Base-by-base conservation (phyloP, 192 early-diverging fungal genomes). In the Rhizoclosmatium globosum region DNA sequence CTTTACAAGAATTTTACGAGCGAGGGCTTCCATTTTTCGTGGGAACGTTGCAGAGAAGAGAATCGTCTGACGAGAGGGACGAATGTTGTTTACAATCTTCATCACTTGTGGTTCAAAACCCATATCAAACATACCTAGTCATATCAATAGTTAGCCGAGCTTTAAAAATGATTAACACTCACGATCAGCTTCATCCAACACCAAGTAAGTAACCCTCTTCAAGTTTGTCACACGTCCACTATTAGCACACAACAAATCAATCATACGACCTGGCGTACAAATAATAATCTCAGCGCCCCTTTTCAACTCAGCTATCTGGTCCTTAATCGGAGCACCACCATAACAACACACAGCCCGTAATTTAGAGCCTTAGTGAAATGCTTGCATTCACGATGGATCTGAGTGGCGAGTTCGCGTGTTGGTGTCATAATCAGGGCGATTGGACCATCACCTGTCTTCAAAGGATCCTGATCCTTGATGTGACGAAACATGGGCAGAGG, bases 51-150 rank as follows among this genome's bases (percentile, higher is more conserved):
- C 97, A 4, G 96, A 97, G 70, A 98, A 98, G 45, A 97, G 82
- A 3, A 97, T 92, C 0, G 94, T 94, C 71, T 97, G 96, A 13
- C 94, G 89, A 67, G 91, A 87, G 9, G 97, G 96, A 19, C 96
- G 89, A 17, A 97, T 93, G 80, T 94, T 95, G 69, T 93, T 94
- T 23, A 98, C 92, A 72, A 99, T 98, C 80, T 95, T 93, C 92
- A 96, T 95, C 23, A 99, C 96, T 82, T 98, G 96, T 43, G 95
- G 96, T 82, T 97, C 97, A 79, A 99, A 99, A 13, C 97, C 98
- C 93, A 98, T 94, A 83, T 98, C 97, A 87, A 99, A 98, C 97
- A 99, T 98, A 17, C 42, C 66, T 64, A 41, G 7, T 62, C 15
- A 39, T 19, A 62, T 31, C 7, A 19, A 7, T 4, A 31, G 7